A percentile compares a stretch with the other conserved stretches of the same genome.
These are phyloP conservation scores for Pharus latifolius DNA, from an alignment of 176 grass and related monocot species.

Conservation along the genomic window DNA sequence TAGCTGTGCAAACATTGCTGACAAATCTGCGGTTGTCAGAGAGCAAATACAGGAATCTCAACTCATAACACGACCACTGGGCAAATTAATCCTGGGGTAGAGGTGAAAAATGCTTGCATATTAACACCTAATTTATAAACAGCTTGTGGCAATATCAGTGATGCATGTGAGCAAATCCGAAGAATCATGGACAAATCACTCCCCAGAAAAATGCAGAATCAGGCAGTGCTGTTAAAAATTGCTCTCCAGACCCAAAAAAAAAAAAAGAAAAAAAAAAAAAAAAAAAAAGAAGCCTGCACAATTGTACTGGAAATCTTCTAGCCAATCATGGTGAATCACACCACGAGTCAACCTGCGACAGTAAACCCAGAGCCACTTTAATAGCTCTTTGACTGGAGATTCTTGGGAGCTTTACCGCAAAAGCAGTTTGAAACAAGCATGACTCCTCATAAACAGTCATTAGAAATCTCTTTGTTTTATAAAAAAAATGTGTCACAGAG, in stretches of 20 bases:
- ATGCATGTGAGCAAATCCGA: too few relatives aligned
- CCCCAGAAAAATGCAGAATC: too few relatives aligned
- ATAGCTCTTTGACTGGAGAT: constrained; percentile 7
- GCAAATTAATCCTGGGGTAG: neutral
- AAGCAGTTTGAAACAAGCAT: neutral
- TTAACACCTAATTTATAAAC: too few relatives aligned
- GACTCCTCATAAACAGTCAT: neutral
- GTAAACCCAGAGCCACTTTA: neutral
- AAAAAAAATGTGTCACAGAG: too few relatives aligned
- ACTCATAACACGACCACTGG: neutral
- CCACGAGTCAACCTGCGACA: constrained; percentile 15
- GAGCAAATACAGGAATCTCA: neutral
- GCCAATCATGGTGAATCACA: constrained; percentile 6
- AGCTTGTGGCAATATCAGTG: too few relatives aligned
- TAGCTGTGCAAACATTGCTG: too few relatives aligned
- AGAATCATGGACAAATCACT: too few relatives aligned
- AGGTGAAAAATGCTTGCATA: too few relatives aligned
- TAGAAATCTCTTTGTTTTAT: neutral
- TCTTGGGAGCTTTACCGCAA: neutral
- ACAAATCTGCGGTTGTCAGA: neutral
- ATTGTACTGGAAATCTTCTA: constrained; percentile 16
- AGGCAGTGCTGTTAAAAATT: neutral
- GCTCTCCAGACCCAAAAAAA: neutral
- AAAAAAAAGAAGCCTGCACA: constrained; percentile 10
- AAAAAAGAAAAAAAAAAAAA: constrained; percentile 2